Conservation (phyloP, 73 alveolate species). For the Paramecium primaurelia region DNA sequence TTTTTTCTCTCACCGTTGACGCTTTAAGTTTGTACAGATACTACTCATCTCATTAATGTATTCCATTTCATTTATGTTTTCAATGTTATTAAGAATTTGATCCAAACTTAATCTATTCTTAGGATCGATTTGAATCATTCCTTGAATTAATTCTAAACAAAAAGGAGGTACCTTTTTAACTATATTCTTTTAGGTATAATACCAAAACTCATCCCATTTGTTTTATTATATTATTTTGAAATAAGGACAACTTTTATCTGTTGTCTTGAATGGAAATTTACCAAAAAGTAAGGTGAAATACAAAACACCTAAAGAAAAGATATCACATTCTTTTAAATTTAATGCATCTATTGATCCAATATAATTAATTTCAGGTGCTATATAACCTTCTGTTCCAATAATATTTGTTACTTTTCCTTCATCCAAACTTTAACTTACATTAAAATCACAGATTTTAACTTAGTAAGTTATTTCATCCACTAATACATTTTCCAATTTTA, state of each 20-base stretch:
- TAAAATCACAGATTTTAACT: neutral
- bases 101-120: neutral
- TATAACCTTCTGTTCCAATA: neutral
- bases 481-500: constrained; percentile 56
- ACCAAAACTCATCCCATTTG: neutral
- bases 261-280: neutral
- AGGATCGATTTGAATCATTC: neutral
- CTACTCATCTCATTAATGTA: neutral
- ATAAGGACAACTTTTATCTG: neutral
- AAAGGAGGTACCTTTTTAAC: neutral
- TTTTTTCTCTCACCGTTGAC: neutral
- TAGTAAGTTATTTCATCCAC: neutral
- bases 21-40: too few relatives aligned
- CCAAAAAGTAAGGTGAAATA: neutral
- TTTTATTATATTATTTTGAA: neutral
- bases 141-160: neutral
- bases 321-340: neutral
- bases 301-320: neutral
- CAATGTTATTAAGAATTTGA: neutral
- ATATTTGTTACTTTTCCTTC: neutral
- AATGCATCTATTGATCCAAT: neutral
- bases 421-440: neutral
- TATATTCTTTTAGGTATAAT: neutral
- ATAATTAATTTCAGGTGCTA: neutral
- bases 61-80: neutral